Conservation (phyloP, 768 basidiomycete species). For the Podaxis sp. region DNA sequence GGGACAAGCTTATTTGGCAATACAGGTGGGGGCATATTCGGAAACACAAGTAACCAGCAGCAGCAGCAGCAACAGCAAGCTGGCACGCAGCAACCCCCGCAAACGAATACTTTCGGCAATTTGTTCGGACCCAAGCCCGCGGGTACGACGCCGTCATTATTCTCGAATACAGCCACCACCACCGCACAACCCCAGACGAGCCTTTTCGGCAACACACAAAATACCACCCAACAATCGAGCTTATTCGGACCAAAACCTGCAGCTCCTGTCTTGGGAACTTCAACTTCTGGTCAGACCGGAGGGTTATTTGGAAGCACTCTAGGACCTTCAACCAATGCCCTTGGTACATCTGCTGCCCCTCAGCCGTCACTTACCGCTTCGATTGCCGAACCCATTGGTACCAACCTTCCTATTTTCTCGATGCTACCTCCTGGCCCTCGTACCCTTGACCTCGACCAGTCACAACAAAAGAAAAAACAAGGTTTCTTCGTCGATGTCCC, state of each 20-base stretch:
- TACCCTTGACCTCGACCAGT: slow-evolving; percentile 56
- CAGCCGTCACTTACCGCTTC: slow-evolving; percentile 72
- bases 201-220: slow-evolving; percentile 56
- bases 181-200: slow-evolving; percentile 29
- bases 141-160: slow-evolving; percentile 34
- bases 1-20: slow-evolving; percentile 14
- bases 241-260: slow-evolving; percentile 55
- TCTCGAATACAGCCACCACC: slow-evolving; percentile 36
- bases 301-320: slow-evolving; percentile 42
- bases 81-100: slow-evolving; percentile 20
- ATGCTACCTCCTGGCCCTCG: slow-evolving; percentile 75
- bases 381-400: slow-evolving; percentile 81
- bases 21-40: slow-evolving; percentile 13
- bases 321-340: slow-evolving; percentile 28
- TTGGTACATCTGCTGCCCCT: slow-evolving; percentile 46
- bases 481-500: slow-evolving; percentile 78
- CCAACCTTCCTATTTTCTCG: slow-evolving; percentile 71
- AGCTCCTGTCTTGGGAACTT: slow-evolving; percentile 39
- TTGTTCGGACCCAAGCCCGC: slow-evolving; percentile 48
- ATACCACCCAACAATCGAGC: slow-evolving; percentile 36
- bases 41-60: slow-evolving; percentile 22
- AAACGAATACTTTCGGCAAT: slow-evolving; percentile 31
- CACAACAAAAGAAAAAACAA: slow-evolving; percentile 70
- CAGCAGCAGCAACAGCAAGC: slow-evolving; percentile 28
- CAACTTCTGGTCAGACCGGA: slow-evolving; percentile 37